phyloP scores from a whole-genome alignment of 148 eudicot genomes.

The Diospyros kaki region DNA sequence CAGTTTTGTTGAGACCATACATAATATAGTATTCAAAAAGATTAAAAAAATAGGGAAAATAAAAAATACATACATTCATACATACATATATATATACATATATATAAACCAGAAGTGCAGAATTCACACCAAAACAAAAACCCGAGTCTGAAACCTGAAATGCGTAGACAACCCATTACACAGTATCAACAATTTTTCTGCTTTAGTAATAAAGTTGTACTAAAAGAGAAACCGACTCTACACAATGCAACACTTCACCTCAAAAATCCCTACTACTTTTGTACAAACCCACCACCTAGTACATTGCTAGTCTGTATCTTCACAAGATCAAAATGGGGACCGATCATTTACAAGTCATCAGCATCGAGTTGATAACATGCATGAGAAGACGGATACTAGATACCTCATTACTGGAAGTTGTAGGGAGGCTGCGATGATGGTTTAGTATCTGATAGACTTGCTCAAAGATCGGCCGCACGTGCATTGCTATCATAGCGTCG shows the following conservation, averaged over 20 bases:
- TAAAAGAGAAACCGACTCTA: constrained; percentile 5
- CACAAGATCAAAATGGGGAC: neutral
- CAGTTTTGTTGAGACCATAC: no score
- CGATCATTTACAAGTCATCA: constrained; percentile 63
- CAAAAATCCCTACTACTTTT: constrained; percentile 16
- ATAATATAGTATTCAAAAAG: no score
- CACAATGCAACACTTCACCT: neutral
- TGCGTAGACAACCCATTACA: constrained; percentile 1
- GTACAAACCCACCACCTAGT: constrained; percentile 12
- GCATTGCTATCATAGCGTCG: constrained; percentile 73
- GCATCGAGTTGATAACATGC: constrained; percentile 85
- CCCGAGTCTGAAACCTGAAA: neutral
- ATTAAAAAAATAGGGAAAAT: no score
- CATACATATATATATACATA: no score
- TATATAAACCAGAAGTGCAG: no score
- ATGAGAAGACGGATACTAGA: constrained; percentile 61
- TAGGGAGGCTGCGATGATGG: constrained; percentile 68
- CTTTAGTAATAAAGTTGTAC: neutral
- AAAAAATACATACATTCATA: no score
- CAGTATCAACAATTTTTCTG: constrained; percentile 10
- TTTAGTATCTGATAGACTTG: constrained; percentile 87
- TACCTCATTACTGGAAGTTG: constrained; percentile 43
- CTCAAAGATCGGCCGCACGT: constrained; percentile 80
- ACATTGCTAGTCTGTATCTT: neutral
- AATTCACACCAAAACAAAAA: neutral